Conservation (phyloP, 208 protist genomes). For the Naegleria gruberi region DNA sequence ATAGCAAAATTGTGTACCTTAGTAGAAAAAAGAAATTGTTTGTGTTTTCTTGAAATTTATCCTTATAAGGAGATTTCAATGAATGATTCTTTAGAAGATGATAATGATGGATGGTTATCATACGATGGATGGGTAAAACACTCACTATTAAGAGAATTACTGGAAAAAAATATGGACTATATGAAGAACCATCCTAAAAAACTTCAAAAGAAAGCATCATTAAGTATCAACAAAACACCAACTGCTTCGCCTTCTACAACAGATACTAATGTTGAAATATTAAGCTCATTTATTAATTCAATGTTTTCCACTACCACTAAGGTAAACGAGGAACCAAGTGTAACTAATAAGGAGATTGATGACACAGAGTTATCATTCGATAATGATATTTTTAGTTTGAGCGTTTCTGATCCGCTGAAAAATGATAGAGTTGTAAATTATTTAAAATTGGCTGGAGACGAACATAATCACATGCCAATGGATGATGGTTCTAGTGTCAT, state of each 20-base stretch:
- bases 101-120: background rate
- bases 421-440: background rate
- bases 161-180: slow-evolving; percentile 2
- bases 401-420: background rate
- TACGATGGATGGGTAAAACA: slow-evolving; percentile 17
- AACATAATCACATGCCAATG: background rate
- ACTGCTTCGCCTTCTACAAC: background rate
- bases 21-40: background rate
- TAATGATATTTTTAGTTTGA: background rate
- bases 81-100: background rate
- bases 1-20: background rate
- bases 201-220: background rate
- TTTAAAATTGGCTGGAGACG: background rate
- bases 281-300: too few relatives aligned
- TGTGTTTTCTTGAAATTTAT: slow-evolving; percentile 17
- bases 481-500: background rate
- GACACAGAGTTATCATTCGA: background rate
- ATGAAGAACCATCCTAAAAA: background rate
- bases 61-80: background rate
- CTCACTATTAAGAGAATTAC: background rate
- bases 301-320: background rate
- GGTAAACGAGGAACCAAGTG: background rate
- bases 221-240: background rate
- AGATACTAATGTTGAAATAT: background rate
- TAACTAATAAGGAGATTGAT: background rate